Percentiles rank a stretch among this genome's conserved stretches.
Conservation (phyloP, 2,329 filamentous ascomycete genomes). For the Grosmannia clavigera region DNA sequence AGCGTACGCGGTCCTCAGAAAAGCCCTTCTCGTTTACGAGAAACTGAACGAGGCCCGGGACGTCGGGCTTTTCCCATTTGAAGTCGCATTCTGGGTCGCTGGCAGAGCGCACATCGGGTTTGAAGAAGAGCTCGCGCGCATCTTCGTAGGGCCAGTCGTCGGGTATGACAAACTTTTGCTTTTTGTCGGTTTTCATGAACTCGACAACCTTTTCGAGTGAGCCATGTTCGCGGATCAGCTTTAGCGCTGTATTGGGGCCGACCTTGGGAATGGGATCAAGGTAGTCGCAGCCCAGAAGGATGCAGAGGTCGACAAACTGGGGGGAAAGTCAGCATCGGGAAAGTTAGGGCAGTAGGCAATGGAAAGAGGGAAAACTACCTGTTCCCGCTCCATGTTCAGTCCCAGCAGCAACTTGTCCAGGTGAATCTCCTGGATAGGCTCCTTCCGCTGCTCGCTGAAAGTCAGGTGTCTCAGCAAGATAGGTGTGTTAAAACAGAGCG, state of each 20-base stretch:
- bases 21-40: conserved; percentile 93
- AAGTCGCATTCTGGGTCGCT: conserved; percentile 86
- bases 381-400: conserved; percentile 72
- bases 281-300: conserved; percentile 94
- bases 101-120: conserved; percentile 75
- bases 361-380: conserved; percentile 38
- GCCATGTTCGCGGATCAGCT: conserved; percentile 86
- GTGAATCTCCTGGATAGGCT: conserved; percentile 92
- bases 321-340: neutral
- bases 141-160: conserved; percentile 97
- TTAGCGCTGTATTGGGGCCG: conserved; percentile 81
- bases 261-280: conserved; percentile 93
- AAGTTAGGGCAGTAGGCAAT: neutral
- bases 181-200: conserved; percentile 60
- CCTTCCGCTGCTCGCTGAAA: conserved; percentile 93
- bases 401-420: conserved; percentile 79
- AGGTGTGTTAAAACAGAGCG: conserved; percentile 85
- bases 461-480: conserved; percentile 87
- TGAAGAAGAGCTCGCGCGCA: conserved; percentile 80
- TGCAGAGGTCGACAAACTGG: conserved; percentile 95
- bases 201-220: conserved; percentile 79
- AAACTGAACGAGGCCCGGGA: conserved; percentile 81
- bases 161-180: conserved; percentile 71
- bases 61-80: conserved; percentile 91
- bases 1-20: conserved; percentile 83